A percentile compares a stretch with the other conserved stretches of the same genome.
phyloP scores from a whole-genome alignment of 2,329 filamentous ascomycete species.

The Thielaviopsis musarum region DNA sequence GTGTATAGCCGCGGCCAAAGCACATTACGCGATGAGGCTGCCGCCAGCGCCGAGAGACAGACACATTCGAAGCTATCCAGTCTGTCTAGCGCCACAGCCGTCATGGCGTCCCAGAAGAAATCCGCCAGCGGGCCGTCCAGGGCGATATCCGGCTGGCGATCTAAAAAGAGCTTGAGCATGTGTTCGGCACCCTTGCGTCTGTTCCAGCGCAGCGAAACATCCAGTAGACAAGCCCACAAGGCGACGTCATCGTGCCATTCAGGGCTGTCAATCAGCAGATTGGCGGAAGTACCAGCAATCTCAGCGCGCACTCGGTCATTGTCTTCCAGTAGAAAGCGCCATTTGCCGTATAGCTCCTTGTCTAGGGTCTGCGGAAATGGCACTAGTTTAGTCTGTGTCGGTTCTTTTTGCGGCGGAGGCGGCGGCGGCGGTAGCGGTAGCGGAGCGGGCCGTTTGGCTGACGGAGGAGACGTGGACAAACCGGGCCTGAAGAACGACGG shows the following conservation, averaged over 20 bases:
- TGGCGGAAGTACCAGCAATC: neutral
- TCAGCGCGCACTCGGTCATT: conserved; percentile 5
- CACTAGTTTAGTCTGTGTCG: neutral
- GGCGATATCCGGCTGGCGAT: conserved; percentile 4
- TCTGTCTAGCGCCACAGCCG: conserved; percentile 6
- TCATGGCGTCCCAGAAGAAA: conserved; percentile 10
- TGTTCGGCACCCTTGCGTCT: conserved; percentile 5
- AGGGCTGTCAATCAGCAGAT: conserved; percentile 5
- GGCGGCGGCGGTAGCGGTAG: neutral
- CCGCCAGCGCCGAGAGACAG: neutral
- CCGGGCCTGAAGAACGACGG: neutral
- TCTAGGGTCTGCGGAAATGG: neutral
- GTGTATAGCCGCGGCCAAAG: conserved; percentile 35
- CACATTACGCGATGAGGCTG: neutral
- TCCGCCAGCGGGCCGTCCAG: conserved; percentile 6
- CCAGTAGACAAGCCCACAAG: conserved; percentile 8
- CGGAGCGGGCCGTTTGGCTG: too few relatives aligned
- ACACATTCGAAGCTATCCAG: neutral
- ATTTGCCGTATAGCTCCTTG: conserved; percentile 7
- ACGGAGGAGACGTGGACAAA: neutral
- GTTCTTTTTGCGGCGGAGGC: neutral
- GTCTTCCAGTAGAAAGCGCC: conserved; percentile 7
- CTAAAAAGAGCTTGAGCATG: conserved; percentile 4
- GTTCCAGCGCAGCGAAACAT: conserved; percentile 7
- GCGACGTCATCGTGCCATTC: conserved; percentile 8